Conservation (phyloP, 2,329 filamentous ascomycete genomes). For the Colletotrichum sp. region DNA sequence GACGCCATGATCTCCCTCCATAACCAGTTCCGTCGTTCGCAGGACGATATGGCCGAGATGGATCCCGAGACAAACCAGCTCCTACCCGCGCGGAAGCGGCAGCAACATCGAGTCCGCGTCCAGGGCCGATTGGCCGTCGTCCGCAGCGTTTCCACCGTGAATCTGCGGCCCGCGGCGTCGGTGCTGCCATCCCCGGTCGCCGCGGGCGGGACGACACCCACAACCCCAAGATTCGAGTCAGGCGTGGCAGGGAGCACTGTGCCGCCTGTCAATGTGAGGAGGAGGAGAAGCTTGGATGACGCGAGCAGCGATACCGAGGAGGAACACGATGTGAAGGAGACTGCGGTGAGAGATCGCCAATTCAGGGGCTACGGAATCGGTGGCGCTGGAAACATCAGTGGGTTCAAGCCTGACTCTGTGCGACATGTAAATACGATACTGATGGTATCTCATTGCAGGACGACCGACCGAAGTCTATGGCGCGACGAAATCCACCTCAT, state of each 20-base stretch:
- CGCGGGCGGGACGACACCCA: not conserved
- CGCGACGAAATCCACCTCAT: slow-evolving; percentile 3
- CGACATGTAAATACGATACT: not conserved
- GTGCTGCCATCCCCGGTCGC: not conserved
- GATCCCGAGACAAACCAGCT: slow-evolving; percentile 36
- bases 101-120: slow-evolving; percentile 37
- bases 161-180: slow-evolving; percentile 20
- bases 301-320: slow-evolving; percentile 19
- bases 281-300: slow-evolving; percentile 26
- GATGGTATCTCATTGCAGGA: slow-evolving; percentile 8
- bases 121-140: slow-evolving; percentile 41
- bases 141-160: slow-evolving; percentile 36
- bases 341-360: slow-evolving; percentile 32
- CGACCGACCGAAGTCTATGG: slow-evolving; percentile 29
- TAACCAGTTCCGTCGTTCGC: slow-evolving; percentile 8
- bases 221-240: slow-evolving; percentile 20
- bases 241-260: slow-evolving; percentile 21
- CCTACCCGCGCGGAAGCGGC: slow-evolving; percentile 28
- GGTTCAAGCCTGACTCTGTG: slow-evolving; percentile 18
- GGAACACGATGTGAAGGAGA: slow-evolving; percentile 30
- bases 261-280: not conserved
- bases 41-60: slow-evolving; percentile 23
- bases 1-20: not conserved
- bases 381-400: slow-evolving; percentile 43
- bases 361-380: slow-evolving; percentile 44